Evolutionary conservation across 805 yeast genomes (phyloP), one percentile per base, ranked within the genome.

Genomic region (Candida quercuum): DNA sequence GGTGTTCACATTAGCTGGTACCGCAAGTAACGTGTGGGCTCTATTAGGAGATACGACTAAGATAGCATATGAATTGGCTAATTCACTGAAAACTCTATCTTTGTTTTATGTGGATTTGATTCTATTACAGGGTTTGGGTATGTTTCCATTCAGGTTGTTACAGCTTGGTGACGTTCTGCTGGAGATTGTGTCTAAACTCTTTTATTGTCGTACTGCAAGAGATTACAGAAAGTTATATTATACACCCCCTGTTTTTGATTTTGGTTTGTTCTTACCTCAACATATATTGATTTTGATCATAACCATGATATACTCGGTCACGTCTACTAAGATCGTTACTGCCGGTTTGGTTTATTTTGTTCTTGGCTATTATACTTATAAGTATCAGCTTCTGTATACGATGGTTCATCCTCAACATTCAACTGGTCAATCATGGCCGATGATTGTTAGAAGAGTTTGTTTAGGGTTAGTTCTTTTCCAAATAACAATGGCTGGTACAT

Each of bases 351-450:
- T 83, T 2, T 91, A 93, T 59, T 91, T 93, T 57, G 60, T 85
- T 6, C 63, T 87, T 36, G 97, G 98, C 0, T 91, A 78, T 59
- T 82, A 79, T 55, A 95, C 91, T 4, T 87, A 80, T 71, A 91
- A 91, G 60, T 91, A 89, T 60, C 96, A 88, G 60, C 68, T 91
- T 39, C 64, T 93, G 40, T 91, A 86, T 56, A 82, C 96, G 0
- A 85, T 93, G 71, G 89, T 87, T 27, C 98, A 91, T 59, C 89
- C 95, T 4, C 96, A 93, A 31, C 99, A 91, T 63, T 88, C 97
- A 0, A 93, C 96, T 0, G 99, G 98, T 1, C 86, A 84, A 56
- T 89, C 89, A 3, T 91, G 97, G 98, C 95, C 96, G 1, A 68
- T 89, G 46, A 80, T 91, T 7, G 82, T 85, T 51, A 71, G 96